Base-by-base conservation (phyloP, 345 rosid species). In the Turnera subulata region DNA sequence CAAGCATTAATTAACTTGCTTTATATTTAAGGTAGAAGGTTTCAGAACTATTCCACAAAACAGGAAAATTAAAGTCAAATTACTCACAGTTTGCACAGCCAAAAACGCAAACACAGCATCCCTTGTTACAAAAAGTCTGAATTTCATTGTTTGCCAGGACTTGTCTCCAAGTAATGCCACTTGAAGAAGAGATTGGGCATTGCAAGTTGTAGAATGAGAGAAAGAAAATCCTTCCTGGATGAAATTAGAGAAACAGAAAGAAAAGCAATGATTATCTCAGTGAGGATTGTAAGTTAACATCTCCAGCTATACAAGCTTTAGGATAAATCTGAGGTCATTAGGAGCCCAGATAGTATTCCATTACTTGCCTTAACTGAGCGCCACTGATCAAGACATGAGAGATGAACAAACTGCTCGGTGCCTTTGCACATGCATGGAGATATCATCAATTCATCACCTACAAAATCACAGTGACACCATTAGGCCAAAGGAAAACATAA, bases 381-480 rank as follows among this genome's bases (percentile, higher is more conserved):
- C 96, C 96, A 88, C 66, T 88, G 93, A 74, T 88, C 96, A 24
- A 88, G 85, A 62, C 96, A 88, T 25, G 84, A 73, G 0, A 93
- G 90, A 64, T 88, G 96, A 61, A 88, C 96, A 60, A 85, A 85
- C 73, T 85, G 91, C 51, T 89, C 93, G 23, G 96, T 89, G 62
- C 93, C 96, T 79, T 92, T 92, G 76, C 96, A 92, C 98, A 86
- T 86, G 77, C 98, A 92, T 16, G 98, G 98, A 20, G 97, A 83
- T 73, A 92, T 92, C n/a, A n/a, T n/a, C 80, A 92, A 70, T 56
- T 86, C 98, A 77, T 89, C 98, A 26, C 68, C 98, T 83, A 76
- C n/a, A 29, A 44, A 61, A 61, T 53, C 1, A 58, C 35, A 64
- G 6, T 37, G 49, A 50, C 16, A 55, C 18, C 53, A 39, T 46